phyloP scores from a whole-genome alignment of 805 yeast genomes.

The Crinitomyces ghanaensis region DNA sequence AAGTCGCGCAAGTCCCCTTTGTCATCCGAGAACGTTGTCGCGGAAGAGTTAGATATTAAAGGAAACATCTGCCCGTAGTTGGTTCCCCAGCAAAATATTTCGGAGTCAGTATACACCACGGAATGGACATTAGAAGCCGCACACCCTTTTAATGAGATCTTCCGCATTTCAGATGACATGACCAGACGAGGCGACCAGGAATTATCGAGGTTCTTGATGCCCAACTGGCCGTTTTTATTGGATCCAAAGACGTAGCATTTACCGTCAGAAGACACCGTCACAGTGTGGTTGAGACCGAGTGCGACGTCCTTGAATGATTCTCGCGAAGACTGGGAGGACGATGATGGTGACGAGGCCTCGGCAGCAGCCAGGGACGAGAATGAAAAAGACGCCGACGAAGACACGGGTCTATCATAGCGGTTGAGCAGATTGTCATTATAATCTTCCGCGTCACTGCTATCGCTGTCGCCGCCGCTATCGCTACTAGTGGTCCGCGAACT shows the following conservation, averaged over 20 bases:
- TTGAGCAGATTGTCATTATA: too few relatives aligned
- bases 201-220: slow-evolving; percentile 31
- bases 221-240: slow-evolving; percentile 57
- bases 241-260: slow-evolving; percentile 74
- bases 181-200: slow-evolving; percentile 31
- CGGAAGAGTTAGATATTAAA: too few relatives aligned
- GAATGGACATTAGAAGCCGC: slow-evolving; percentile 64
- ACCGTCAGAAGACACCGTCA: slow-evolving; percentile 42
- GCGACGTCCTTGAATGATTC: slow-evolving; percentile 28
- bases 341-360: too few relatives aligned
- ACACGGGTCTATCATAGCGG: too few relatives aligned
- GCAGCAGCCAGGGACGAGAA: too few relatives aligned
- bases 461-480: too few relatives aligned
- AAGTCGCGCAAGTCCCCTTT: too few relatives aligned
- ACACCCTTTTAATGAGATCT: slow-evolving; percentile 30
- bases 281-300: slow-evolving; percentile 55
- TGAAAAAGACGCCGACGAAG: too few relatives aligned
- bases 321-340: slow-evolving; percentile 9
- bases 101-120: slow-evolving; percentile 40
- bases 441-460: too few relatives aligned
- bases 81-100: slow-evolving; percentile 61
- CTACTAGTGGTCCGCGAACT: too few relatives aligned
- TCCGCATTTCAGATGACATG: slow-evolving; percentile 30
- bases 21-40: too few relatives aligned
- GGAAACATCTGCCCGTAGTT: slow-evolving; percentile 78